Conservation (phyloP, 2,329 filamentous ascomycete genomes). For the Talaromyces piceae region DNA sequence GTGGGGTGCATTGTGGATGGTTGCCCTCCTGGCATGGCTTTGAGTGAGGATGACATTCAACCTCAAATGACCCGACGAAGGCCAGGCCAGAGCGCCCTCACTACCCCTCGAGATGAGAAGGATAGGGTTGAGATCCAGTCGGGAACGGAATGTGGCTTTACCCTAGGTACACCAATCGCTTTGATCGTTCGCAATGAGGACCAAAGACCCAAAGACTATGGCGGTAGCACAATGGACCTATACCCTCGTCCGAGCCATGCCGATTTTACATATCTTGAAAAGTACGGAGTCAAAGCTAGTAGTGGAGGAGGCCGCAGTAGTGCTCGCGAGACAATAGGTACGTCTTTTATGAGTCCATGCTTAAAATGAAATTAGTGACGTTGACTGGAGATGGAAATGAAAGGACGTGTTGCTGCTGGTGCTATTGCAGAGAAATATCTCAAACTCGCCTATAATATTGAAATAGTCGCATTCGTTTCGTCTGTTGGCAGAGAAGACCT, state of each 20-base stretch:
- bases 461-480: conserved; percentile 85
- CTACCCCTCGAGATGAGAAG: conserved; percentile 87
- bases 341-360: conserved; percentile 7
- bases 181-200: conserved; percentile 88
- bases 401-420: conserved; percentile 79
- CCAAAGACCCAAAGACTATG: conserved; percentile 87
- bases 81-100: conserved; percentile 82
- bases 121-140: conserved; percentile 89
- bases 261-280: conserved; percentile 94
- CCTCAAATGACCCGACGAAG: conserved; percentile 86
- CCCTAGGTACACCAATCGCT: conserved; percentile 82
- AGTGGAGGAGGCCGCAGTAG: conserved; percentile 83
- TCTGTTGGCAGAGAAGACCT: conserved; percentile 75
- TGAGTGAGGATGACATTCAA: conserved; percentile 83
- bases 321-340: conserved; percentile 89
- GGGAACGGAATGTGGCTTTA: conserved; percentile 82
- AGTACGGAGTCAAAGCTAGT: conserved; percentile 90
- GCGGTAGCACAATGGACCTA: conserved; percentile 77
- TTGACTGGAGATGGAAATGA: background rate
- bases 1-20: conserved; percentile 95
- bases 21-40: conserved; percentile 75
- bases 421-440: conserved; percentile 94
- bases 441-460: conserved; percentile 67
- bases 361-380: background rate
- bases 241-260: conserved; percentile 90